Base-by-base conservation (phyloP, 2,329 filamentous ascomycete species). In the Colletotrichum tamarilloi region DNA sequence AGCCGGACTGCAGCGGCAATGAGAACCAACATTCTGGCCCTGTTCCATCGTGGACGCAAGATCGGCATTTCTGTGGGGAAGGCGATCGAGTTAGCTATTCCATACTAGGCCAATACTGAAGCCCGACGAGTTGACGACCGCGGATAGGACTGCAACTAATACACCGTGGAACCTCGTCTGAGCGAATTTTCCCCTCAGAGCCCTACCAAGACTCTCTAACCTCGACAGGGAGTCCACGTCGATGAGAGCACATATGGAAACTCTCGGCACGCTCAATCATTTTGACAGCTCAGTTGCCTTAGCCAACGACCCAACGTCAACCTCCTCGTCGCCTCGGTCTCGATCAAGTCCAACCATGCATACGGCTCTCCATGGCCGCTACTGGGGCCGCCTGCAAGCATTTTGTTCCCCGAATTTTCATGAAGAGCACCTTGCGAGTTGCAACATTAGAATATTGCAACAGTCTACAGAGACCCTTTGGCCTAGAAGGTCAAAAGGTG, bases 141-240 rank as follows among this genome's bases (percentile, higher is more conserved):
- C 38, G 38, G 38, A 42, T n/a, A 49, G 42, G 42, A 19, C 35
- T n/a, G 28, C 22, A 19, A 42, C 16, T 38, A 30, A 64, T 26
- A 60, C 55, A 42, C 53, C 53, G 42, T 69, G 38, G 24, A 42
- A 55, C 42, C 14, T 55, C 26, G 59, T 59, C 57, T 42, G 42
- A 42, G 42, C 62, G 22, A n/a, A 42, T 62, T 56, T 56, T 35
- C 32, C 35, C 24, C 24, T 60, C 5, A 14, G 19, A 28, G 49
- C 42, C 32, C 24, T n/a, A 22, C 55, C 26, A 26, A 22, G 42
- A 26, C 28, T 12, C 22, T 35, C 42, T 49, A 8, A 49, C 19
- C 58, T 52, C 56, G 59, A 12, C 66, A 68, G 66, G 57, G 65
- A 62, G 28, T 16, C 65, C 56, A 38, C 55, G 49, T 57, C 59